phyloP scores from a whole-genome alignment of 2,329 filamentous ascomycete species.

The Aspergillus sp. region DNA sequence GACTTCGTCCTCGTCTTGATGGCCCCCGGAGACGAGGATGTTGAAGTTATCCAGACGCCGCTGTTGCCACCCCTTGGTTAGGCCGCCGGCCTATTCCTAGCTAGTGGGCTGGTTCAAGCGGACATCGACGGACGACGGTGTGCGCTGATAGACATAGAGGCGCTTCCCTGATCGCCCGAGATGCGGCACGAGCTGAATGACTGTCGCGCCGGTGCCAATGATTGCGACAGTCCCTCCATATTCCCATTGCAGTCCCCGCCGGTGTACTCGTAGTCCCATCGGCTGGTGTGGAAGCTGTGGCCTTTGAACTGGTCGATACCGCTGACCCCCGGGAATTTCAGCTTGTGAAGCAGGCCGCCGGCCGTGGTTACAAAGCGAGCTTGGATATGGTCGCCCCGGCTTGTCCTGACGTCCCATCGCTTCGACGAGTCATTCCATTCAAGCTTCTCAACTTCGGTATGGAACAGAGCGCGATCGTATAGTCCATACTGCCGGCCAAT shows the following conservation, averaged over 20 bases:
- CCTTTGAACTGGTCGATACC: neutral
- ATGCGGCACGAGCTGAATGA: neutral
- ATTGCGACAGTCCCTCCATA: neutral
- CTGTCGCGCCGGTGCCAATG: neutral
- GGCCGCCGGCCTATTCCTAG: neutral
- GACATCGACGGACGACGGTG: neutral
- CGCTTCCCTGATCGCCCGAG: neutral
- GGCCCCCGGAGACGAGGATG: neutral
- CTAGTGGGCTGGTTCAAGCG: neutral
- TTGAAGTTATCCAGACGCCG: neutral
- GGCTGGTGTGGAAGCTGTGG: neutral
- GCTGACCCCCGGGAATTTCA: neutral
- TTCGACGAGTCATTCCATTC: neutral
- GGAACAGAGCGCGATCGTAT: neutral
- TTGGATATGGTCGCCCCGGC: neutral
- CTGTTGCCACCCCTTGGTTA: neutral
- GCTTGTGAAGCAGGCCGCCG: neutral
- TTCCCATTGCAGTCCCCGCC: neutral
- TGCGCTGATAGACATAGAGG: neutral
- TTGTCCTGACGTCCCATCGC: neutral
- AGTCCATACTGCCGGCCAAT: conserved; percentile 2
- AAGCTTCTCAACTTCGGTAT: neutral
- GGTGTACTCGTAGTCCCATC: neutral
- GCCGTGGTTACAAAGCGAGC: neutral
- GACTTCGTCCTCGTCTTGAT: neutral